Base-by-base conservation (phyloP, 2,329 filamentous ascomycete species). In the Shiraia bambusicola region DNA sequence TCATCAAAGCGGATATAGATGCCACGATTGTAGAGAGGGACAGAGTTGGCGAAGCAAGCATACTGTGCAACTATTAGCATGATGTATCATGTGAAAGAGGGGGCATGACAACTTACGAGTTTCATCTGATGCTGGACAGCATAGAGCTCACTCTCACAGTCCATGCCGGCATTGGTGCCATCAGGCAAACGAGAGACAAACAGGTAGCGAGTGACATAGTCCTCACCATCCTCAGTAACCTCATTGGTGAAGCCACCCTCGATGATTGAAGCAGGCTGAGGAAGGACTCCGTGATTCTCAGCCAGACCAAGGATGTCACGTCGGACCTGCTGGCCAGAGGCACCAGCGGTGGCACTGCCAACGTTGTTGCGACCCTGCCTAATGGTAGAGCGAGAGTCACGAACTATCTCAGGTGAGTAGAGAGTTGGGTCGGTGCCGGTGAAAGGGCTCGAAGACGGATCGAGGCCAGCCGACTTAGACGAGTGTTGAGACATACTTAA, bases 1-100 rank as follows among this genome's bases (percentile, higher is more conserved):
- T 67, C 59, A 39, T 74, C 69, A 49, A 72, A 73, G 37, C 58
- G 59, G 31, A 71, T 46, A 34, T 58, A 48, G 25, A 67, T 48
- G 29, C 58, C 59, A 24, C 47, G 45, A 34, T 29, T 40, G 35
- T 60, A 56, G 25, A 58, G 32, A 12, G 58, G 56, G 8, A 59
- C 50, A 3, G 45, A 46, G 8, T 35, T 42, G 29, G 45, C 28
- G 54, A 66, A 67, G 45, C 50, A 48, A 13, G 40, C 41, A 31
- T 63, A 63, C 63, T 66, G 28, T 19, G 36, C 7, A 15, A 17
- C 14, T 3, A 49, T 66, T 27, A 65, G 58, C 32, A 34, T 40
- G 24, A 37, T 16, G 19, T 4, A 22, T 8, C 19, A 22, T 22
- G 8, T 22, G 24, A 17, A 35, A 34, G 6, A 33, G 24, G 38